Conservation (phyloP, 768 basidiomycete species). For the Kwoniella shandongensis region DNA sequence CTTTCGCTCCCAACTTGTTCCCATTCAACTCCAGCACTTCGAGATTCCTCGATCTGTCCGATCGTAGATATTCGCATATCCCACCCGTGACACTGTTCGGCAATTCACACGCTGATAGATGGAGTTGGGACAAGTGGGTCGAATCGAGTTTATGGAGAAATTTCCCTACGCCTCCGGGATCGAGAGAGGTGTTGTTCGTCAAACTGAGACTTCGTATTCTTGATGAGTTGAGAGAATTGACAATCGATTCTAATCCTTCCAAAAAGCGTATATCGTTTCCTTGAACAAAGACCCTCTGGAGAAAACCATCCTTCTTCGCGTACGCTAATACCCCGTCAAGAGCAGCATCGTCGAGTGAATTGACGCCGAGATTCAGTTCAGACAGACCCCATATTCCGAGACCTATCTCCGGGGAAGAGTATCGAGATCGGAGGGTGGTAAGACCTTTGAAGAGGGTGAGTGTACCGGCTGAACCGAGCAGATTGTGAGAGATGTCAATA, state of each 20-base stretch:
- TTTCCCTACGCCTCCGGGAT: not conserved
- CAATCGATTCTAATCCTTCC: conserved; percentile 17
- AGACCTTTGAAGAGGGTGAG: conserved; percentile 36
- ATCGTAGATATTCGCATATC: conserved; percentile 24
- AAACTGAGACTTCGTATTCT: conserved; percentile 26
- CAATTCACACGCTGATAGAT: conserved; percentile 37
- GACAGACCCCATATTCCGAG: conserved; percentile 36
- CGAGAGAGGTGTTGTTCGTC: conserved; percentile 29
- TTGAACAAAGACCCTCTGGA: conserved; percentile 29
- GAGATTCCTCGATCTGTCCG: conserved; percentile 26
- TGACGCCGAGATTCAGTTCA: conserved; percentile 39
- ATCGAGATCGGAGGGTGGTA: conserved; percentile 27
- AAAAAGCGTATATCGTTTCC: conserved; percentile 36
- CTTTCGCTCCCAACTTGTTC: conserved; percentile 30
- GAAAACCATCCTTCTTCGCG: conserved; percentile 43
- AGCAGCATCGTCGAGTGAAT: conserved; percentile 33
- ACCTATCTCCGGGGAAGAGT: conserved; percentile 17
- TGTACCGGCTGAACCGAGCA: conserved; percentile 33
- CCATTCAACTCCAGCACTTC: conserved; percentile 41
- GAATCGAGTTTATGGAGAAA: conserved; percentile 22
- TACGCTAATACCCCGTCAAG: conserved; percentile 33
- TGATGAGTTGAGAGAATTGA: conserved; percentile 36
- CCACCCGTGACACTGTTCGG: not conserved
- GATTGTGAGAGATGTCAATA: conserved; percentile 45
- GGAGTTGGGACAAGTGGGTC: conserved; percentile 27